Conservation (phyloP, 176 grass and related monocot species). For the Luzula sylvatica region DNA sequence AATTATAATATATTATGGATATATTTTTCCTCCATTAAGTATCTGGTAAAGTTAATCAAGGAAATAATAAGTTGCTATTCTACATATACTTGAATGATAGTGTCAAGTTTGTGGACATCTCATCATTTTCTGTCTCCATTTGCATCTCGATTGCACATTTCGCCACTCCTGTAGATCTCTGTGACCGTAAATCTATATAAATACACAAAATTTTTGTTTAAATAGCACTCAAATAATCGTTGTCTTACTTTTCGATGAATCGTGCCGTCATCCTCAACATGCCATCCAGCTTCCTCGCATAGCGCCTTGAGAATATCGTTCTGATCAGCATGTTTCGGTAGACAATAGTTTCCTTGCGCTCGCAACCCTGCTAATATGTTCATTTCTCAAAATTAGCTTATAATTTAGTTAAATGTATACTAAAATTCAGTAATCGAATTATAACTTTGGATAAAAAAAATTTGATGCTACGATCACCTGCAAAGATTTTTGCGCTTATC, state of each 20-base stretch:
- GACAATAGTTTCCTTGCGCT: slow-evolving; percentile 41
- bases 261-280: slow-evolving; percentile 64
- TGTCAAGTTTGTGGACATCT: slow-evolving; percentile 55
- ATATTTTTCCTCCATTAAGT: too few relatives aligned
- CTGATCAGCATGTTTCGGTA: slow-evolving; percentile 86
- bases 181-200: slow-evolving; percentile 15
- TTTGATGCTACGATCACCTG: too few relatives aligned
- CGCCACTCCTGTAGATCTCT: not conserved
- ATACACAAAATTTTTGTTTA: not conserved
- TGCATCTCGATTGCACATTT: not conserved
- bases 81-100: slow-evolving; percentile 91
- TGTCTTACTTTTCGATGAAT: slow-evolving; percentile 39
- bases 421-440: too few relatives aligned
- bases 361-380: slow-evolving; percentile 37
- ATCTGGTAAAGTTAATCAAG: too few relatives aligned
- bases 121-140: slow-evolving; percentile 1
- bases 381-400: too few relatives aligned
- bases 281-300: slow-evolving; percentile 68
- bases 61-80: too few relatives aligned
- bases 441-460: too few relatives aligned
- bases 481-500: slow-evolving; percentile 58
- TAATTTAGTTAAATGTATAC: too few relatives aligned
- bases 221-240: not conserved
- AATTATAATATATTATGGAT: too few relatives aligned
- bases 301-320: slow-evolving; percentile 80